Percentiles rank a stretch among this genome's conserved stretches.
Conservation (phyloP, 139 green algal genomes). For the Chlorella sp. region DNA sequence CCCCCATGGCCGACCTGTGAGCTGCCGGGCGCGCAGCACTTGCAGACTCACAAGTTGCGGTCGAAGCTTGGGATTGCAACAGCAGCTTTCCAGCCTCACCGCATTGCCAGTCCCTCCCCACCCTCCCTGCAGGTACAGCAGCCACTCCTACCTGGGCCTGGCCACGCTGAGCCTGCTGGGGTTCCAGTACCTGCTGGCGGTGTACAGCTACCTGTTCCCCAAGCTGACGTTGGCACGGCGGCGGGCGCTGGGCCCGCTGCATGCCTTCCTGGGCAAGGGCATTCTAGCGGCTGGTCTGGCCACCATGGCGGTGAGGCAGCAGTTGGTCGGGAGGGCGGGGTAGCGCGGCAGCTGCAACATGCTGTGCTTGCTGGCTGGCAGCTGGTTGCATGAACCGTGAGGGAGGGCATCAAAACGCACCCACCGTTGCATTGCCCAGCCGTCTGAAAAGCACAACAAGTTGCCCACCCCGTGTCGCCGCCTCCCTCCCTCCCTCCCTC, state of each 20-base stretch:
- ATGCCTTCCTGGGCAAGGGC: slow-evolving; percentile 50
- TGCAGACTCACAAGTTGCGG: no score
- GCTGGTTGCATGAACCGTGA: not conserved
- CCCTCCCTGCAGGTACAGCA: slow-evolving; percentile 23
- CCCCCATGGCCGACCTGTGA: slow-evolving; percentile 74
- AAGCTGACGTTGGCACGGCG: slow-evolving; percentile 30
- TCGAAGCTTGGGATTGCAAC: no score
- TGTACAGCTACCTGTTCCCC: slow-evolving; percentile 45
- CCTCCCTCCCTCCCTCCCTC: not conserved
- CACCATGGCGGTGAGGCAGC: slow-evolving; percentile 44
- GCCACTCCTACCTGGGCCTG: slow-evolving; percentile 59
- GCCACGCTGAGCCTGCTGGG: slow-evolving; percentile 36
- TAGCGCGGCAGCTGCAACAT: not conserved
- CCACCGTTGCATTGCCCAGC: no score
- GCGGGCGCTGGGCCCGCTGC: slow-evolving; percentile 40
- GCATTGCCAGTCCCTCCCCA: no score
- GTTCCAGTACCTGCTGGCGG: slow-evolving; percentile 46
- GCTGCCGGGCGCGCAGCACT: no score
- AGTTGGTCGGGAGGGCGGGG: no score
- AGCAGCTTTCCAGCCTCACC: not conserved
- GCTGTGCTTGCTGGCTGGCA: not conserved
- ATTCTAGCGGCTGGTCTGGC: slow-evolving; percentile 46
- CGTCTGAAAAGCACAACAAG: no score
- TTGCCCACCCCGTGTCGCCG: no score
- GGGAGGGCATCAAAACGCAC: no score